Evolutionary conservation across 192 early-diverging fungal species (phyloP), one percentile per base, ranked within the genome.

Genomic region (Chytriomyces sp.): DNA sequence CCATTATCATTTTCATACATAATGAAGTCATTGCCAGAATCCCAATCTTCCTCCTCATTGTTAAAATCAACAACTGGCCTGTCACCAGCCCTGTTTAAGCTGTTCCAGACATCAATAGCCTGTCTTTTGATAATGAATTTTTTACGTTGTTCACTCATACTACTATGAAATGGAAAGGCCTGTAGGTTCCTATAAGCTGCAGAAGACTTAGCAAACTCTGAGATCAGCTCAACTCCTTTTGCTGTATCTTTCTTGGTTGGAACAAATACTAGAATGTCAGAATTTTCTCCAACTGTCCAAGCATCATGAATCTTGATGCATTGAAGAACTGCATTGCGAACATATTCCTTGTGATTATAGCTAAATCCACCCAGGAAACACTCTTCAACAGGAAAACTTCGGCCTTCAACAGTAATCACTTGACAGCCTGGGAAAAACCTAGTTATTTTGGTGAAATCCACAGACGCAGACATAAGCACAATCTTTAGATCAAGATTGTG

Each of bases 391-490:
- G 62, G 54, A 39, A 58, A 58, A 19, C 30, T 67, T 5, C 64
- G 26, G 4, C 73, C 73, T 8, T 57, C 53, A 6, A 74, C 73
- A 19, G 36, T 30, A 14, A 74, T 22, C 8, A 67, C 44, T 30
- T 73, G 25, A 56, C 75, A 76, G n/a, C 17, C 71, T 6, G 34
- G 59, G 71, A 77, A 77, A 49, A 67, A 77, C 17, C 5, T 26
- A 7, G 19, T 44, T 6, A 77, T 52, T n/a, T 52, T 66, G 5
- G 22, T 37, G 12, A 44, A 38, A 33, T 77, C 57, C 12, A 76
- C 62, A 26, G 59, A 30, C 7, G 76, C 76, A 19, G 63, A 70
- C 76, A 77, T 77, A 10, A 77, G 57, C n/a, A 77, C 36, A 6
- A 77, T 6, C 49, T 74, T 72, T 17, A 77, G 63, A 5, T 44